Conservation (phyloP, 805 yeast species). For the Barnettozyma pratensis region DNA sequence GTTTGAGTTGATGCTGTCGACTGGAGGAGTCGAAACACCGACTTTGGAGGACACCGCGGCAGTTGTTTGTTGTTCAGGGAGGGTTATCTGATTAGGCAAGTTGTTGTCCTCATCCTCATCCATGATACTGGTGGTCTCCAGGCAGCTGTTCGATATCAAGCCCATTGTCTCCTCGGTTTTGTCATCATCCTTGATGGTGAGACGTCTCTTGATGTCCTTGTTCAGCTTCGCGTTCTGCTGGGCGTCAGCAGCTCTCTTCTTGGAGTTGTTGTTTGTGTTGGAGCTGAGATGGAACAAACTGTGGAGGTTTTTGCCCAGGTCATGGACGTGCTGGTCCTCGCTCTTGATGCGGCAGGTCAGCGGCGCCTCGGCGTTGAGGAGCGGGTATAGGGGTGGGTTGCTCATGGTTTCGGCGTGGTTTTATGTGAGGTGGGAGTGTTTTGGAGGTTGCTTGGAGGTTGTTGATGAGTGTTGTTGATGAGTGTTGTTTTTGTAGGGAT, state of each 20-base stretch:
- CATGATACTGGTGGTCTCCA: neutral
- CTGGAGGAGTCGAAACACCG: conserved; percentile 1
- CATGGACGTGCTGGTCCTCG: conserved; percentile 10
- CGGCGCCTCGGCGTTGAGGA: conserved; percentile 17
- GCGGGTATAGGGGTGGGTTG: conserved; percentile 21
- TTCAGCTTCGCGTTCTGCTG: conserved; percentile 5
- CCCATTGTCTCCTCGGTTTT: neutral
- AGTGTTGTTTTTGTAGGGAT: neutral
- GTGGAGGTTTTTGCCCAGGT: conserved; percentile 4
- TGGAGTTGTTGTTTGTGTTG: conserved; percentile 5
- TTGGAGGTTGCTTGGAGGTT: neutral
- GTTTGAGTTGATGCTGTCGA: conserved; percentile 1
- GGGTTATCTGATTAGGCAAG: conserved; percentile 15
- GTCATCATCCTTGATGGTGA: conserved; percentile 13
- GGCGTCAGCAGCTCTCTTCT: conserved; percentile 21
- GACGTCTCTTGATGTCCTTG: conserved; percentile 14
- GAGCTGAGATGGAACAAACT: neutral
- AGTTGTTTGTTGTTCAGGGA: conserved; percentile 1
- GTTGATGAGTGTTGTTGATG: neutral
- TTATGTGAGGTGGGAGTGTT: neutral
- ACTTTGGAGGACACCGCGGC: conserved; percentile 2
- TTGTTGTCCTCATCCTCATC: conserved; percentile 18
- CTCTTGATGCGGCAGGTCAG: conserved; percentile 15
- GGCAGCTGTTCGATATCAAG: neutral
- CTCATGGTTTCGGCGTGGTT: conserved; percentile 1